Conservation (phyloP, 495 filamentous ascomycete species). For the Durotheca rogersii region DNA sequence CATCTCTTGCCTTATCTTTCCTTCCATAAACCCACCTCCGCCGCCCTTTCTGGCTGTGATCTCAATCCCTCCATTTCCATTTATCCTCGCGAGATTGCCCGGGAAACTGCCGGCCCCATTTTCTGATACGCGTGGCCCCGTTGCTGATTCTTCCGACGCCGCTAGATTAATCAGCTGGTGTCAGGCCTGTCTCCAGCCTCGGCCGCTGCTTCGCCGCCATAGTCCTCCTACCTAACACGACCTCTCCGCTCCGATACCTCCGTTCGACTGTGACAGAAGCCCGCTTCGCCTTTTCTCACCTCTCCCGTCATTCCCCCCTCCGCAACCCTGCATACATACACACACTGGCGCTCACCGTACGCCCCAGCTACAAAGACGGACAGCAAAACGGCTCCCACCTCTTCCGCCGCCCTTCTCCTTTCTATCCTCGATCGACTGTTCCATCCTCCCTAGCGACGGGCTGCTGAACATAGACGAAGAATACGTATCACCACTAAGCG, state of each 20-base stretch:
- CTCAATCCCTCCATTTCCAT: conserved; percentile 17
- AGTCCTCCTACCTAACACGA: conserved; percentile 9
- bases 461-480: conserved; percentile 15
- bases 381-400: conserved; percentile 44
- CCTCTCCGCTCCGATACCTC: conserved; percentile 16
- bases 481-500: conserved; percentile 18
- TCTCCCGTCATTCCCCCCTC: conserved; percentile 8
- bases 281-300: conserved; percentile 11
- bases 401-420: conserved; percentile 45
- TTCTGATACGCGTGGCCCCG: conserved; percentile 19
- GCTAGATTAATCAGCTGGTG: conserved; percentile 26
- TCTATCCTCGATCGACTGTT: conserved; percentile 50
- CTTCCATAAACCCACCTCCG: conserved; percentile 14
- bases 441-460: conserved; percentile 47
- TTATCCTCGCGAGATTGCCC: conserved; percentile 5
- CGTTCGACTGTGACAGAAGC: conserved; percentile 17
- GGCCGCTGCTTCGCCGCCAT: not conserved
- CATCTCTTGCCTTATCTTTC: conserved; percentile 16
- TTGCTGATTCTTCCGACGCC: conserved; percentile 30
- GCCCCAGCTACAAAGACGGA: conserved; percentile 41
- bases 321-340: conserved; percentile 2
- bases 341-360: conserved; percentile 12
- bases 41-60: conserved; percentile 9
- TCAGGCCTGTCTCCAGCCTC: not conserved
- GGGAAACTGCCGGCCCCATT: conserved; percentile 29